Conservation (phyloP, 2,329 filamentous ascomycete genomes). For the Talaromyces funiculosus region DNA sequence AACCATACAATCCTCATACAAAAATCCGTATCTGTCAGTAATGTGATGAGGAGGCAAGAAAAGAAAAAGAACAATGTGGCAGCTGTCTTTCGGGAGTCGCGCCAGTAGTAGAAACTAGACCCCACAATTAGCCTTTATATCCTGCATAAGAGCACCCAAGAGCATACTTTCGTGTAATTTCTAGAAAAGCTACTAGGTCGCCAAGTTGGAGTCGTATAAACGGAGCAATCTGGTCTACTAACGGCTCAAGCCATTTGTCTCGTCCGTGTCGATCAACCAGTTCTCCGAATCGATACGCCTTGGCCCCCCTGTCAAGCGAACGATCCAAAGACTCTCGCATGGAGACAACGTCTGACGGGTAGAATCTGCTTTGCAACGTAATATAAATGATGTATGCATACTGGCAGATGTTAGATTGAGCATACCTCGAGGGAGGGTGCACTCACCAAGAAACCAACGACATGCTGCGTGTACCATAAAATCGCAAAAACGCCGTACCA, state of each 20-base stretch:
- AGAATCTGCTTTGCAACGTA: conserved; percentile 27
- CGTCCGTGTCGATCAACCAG: conserved; percentile 32
- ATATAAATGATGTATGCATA: conserved; percentile 32
- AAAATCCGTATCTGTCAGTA: conserved; percentile 28
- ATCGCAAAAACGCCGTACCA: conserved; percentile 33
- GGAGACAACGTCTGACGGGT: conserved; percentile 22
- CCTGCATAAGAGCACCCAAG: neutral
- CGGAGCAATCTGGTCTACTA: conserved; percentile 32
- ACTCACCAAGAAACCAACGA: conserved; percentile 29
- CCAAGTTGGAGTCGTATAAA: conserved; percentile 33
- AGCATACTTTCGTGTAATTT: conserved; percentile 28
- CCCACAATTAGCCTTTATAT: neutral
- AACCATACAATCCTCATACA: conserved; percentile 33
- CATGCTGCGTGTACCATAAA: conserved; percentile 34
- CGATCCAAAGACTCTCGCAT: conserved; percentile 31
- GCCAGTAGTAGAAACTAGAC: conserved; percentile 35
- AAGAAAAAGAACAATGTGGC: conserved; percentile 30
- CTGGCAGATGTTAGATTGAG: conserved; percentile 11
- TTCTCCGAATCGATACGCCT: conserved; percentile 31
- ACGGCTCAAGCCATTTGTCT: conserved; percentile 33
- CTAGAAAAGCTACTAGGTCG: conserved; percentile 34
- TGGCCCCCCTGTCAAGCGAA: conserved; percentile 24
- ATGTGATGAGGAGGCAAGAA: conserved; percentile 26
- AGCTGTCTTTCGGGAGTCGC: conserved; percentile 27
- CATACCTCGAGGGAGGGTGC: neutral